Base-by-base conservation (phyloP, 1,139 yeast genomes). In the Hyphopichia buzzinii region DNA sequence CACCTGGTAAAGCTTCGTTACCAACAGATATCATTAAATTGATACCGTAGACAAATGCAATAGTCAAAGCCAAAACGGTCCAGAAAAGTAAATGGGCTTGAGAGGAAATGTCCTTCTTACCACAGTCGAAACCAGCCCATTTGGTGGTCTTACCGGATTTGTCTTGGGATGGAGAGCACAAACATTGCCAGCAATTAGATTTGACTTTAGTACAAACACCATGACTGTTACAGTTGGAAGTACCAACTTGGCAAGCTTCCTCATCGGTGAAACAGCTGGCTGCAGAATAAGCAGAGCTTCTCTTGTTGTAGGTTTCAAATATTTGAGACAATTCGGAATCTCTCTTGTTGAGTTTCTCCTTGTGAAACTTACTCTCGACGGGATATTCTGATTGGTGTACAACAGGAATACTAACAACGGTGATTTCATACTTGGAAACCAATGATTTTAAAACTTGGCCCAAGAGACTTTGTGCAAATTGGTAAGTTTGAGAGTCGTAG, bases 51-150 rank as follows among this genome's bases (percentile, higher is more conserved):
- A 57, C 77, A 38, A 78, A 59, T 16, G 76, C 55, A 8, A 66
- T 58, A 23, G 71, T 37, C 35, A 81, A 57, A 2, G 71, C 74
- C 16, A 83, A 46, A 7, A 74, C 59, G 3, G 86, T 71, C 88
- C 90, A 83, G 46, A 83, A 71, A 47, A 84, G 70, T 49, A 84
- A 67, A 50, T 83, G 77, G 43, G 84, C 80, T 55, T 79, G 79
- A 2, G 76, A 69, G 30, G 84, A 72, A 40, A 82, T 71, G 49
- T 84, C 89, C 51, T 68, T 71, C 68, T 83, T 81, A 47, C 74
- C 67, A 58, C 92, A 84, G 43, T 79, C 78, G 39, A 51, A 57
- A 23, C 92, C 92, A 3, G 81, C 74, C 87, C 88, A 84, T 42
- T 64, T 59, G 30, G 82, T 78, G 21, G 88, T 81, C 37, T 67